Conservation (phyloP, 129 eudicot species). For the Escallonia herrerae region DNA sequence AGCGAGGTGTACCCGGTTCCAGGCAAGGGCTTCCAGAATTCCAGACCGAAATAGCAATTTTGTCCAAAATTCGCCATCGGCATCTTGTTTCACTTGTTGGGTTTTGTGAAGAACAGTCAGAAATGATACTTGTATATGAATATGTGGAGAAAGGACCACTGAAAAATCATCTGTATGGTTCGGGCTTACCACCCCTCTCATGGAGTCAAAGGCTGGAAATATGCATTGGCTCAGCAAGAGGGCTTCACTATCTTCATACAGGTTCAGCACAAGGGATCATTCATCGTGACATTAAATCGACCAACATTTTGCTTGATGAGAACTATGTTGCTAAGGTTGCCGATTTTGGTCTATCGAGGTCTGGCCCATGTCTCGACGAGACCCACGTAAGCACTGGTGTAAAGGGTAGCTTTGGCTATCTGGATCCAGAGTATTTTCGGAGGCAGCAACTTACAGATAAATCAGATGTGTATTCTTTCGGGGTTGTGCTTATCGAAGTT, state of each 20-base stretch:
- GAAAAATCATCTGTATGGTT: constrained; percentile 63
- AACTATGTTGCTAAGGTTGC: constrained; percentile 66
- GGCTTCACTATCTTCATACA: constrained; percentile 83
- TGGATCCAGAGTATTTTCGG: constrained; percentile 74
- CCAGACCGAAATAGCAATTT: constrained; percentile 64
- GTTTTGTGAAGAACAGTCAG: constrained; percentile 82
- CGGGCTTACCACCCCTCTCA: constrained; percentile 48
- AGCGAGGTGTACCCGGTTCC: constrained; percentile 80
- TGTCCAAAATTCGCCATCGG: constrained; percentile 77
- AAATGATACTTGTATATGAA: constrained; percentile 91
- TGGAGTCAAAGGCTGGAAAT: constrained; percentile 85
- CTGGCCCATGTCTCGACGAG: constrained; percentile 71
- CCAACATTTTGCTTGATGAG: constrained; percentile 65
- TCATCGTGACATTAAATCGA: constrained; percentile 77
- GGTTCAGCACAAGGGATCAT: constrained; percentile 81
- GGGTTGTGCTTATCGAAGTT: constrained; percentile 74
- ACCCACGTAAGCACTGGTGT: constrained; percentile 85
- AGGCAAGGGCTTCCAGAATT: constrained; percentile 91
- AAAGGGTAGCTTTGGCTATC: constrained; percentile 79
- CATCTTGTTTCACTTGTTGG: constrained; percentile 91
- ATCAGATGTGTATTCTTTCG: constrained; percentile 73
- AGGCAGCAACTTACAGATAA: constrained; percentile 72
- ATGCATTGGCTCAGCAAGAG: constrained; percentile 84
- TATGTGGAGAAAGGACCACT: constrained; percentile 81
- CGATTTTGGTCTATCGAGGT: constrained; percentile 75